Percentiles rank a stretch among this genome's conserved stretches.
Evolutionary conservation across 176 grass and related monocot species (phyloP).

Genomic region (Carex scoparia): DNA sequence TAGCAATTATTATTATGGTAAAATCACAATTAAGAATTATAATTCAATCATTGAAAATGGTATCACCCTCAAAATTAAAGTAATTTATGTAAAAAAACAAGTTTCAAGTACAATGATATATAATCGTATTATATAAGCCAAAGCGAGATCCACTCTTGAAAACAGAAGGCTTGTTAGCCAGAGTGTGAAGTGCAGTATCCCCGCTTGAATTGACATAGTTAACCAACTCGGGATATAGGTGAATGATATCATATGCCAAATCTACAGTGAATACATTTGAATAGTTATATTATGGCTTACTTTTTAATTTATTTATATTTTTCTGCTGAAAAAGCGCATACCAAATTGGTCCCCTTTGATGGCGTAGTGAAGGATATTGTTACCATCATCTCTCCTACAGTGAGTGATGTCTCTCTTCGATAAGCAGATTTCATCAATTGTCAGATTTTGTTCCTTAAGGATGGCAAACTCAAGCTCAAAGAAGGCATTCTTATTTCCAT

Average conservation of each 20-base stretch:
- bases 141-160: conserved; percentile 22
- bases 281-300: background rate
- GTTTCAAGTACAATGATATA: background rate
- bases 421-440: too few species aligned
- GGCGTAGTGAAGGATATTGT: background rate
- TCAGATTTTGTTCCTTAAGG: background rate
- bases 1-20: background rate
- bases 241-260: conserved; percentile 7
- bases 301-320: background rate
- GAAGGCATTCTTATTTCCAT: background rate
- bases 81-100: background rate
- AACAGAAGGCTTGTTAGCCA: conserved; percentile 13
- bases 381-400: background rate
- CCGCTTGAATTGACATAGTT: background rate
- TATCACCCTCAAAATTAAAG: background rate
- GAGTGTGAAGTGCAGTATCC: conserved; percentile 7
- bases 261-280: background rate
- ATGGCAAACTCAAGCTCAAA: background rate
- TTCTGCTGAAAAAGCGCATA: background rate
- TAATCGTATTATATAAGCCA: background rate
- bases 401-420: background rate
- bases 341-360: background rate
- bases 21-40: background rate
- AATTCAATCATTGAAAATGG: background rate
- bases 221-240: background rate